Evolutionary conservation across 2,329 filamentous ascomycete species (phyloP), one percentile per base, ranked within the genome.

Genomic region (Sporothrix pallida): DNA sequence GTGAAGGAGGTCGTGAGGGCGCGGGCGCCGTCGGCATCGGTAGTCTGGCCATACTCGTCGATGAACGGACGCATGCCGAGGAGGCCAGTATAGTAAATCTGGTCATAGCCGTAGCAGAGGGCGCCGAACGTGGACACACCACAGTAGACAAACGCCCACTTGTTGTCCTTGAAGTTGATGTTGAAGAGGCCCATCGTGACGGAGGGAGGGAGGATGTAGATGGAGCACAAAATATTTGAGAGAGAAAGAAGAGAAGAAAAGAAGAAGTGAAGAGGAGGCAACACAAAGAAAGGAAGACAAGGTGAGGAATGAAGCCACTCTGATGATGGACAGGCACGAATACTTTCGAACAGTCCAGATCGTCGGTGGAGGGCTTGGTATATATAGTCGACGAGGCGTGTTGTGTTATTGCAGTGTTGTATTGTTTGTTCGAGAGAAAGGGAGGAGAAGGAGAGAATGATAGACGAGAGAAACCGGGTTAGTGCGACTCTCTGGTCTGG

Each of bases 21-120:
- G n/a, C 67, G 63, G 20, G 71, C 73, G 15, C 79, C 79, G 67
- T 77, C 71, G 20, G 70, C 72, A 23, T 77, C 76, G 44, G 37
- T 74, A 50, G 58, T 63, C 20, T 63, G 58, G 23, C 78, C 79
- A 71, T 78, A 80, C 71, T 79, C 75, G 70, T 77, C 73, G 54
- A 76, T 78, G 69, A 80, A 80, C 37, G 75, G 70, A 70, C 76
- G 73, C 79, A 80, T 80, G 46, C 75, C 79, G 13, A 77, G 77
- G 63, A 79, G 73, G 54, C 79, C 77, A 42, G 69, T 77, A 67
- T 77, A 78, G 70, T 77, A 78, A 26, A 74, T 78, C 17, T 75
- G 73, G 71, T 78, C 77, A 70, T 78, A 78, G 42, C 77, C 77
- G 68, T 78, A 78, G 69, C 74, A 77, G 42, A 78, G 74, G 63